Percentiles rank a stretch among this genome's conserved stretches.
Evolutionary conservation across 768 basidiomycete species (phyloP).

Genomic region (Boletus barrowsii): DNA sequence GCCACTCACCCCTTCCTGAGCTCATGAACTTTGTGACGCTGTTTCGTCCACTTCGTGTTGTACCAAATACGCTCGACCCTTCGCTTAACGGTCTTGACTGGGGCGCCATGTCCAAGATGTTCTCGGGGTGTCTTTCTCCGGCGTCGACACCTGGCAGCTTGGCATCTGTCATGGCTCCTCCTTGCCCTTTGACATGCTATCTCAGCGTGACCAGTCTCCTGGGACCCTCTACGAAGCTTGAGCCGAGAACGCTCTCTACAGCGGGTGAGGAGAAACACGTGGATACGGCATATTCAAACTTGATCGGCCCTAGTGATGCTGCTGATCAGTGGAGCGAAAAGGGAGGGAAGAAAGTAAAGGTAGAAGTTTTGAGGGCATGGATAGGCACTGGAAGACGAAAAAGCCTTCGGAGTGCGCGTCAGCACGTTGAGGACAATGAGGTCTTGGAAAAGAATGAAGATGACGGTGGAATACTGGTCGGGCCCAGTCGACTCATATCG

Average conservation of each 20-base stretch:
- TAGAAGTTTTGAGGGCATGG: conserved; percentile 44
- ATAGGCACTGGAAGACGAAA: conserved; percentile 36
- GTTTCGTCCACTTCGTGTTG: conserved; percentile 72
- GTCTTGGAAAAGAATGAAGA: neutral
- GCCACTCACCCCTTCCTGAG: conserved; percentile 88
- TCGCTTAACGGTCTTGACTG: conserved; percentile 62
- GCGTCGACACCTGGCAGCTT: conserved; percentile 5
- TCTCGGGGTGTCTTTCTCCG: conserved; percentile 50
- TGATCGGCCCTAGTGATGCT: conserved; percentile 54
- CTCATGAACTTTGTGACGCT: conserved; percentile 75
- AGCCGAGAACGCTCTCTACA: neutral
- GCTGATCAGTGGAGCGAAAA: conserved; percentile 57
- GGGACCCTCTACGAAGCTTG: conserved; percentile 18
- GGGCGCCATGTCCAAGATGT: conserved; percentile 66
- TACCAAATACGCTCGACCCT: conserved; percentile 74
- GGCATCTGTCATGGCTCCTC: conserved; percentile 21
- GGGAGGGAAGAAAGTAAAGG: conserved; percentile 41
- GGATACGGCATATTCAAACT: conserved; percentile 60
- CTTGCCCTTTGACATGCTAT: conserved; percentile 19
- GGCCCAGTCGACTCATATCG: neutral
- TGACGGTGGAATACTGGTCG: neutral
- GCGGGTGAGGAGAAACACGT: conserved; percentile 26
- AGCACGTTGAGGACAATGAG: conserved; percentile 17
- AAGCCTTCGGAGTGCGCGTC: conserved; percentile 34
- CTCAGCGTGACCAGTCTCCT: conserved; percentile 13